These are phyloP conservation scores for Nadsonia commutata DNA, from an alignment of 1,139 yeast species.

Conservation along the genomic window DNA sequence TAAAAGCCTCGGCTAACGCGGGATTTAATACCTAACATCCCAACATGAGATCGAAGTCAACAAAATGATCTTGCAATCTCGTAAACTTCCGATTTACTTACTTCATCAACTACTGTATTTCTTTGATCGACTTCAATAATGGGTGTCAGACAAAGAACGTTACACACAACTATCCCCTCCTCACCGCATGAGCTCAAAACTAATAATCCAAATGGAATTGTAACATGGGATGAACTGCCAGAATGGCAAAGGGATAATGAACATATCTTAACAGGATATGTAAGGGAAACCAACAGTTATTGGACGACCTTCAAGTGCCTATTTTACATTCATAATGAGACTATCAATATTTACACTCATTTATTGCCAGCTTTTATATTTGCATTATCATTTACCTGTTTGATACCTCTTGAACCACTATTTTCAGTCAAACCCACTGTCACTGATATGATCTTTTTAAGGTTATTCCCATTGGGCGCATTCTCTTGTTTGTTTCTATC, in stretches of 20 bases:
- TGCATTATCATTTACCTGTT: constrained; percentile 8
- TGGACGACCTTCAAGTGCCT: constrained; percentile 39
- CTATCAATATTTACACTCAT: constrained; percentile 72
- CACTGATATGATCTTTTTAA: constrained; percentile 30
- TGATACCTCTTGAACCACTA: constrained; percentile 29
- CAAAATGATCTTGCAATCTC: no score
- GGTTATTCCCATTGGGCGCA: constrained; percentile 28
- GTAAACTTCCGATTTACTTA: no score
- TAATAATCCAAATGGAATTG: constrained; percentile 21
- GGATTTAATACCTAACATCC: no score
- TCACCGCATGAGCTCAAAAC: no score
- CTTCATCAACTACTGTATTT: no score
- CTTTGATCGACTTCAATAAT: no score
- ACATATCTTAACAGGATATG: constrained; percentile 59
- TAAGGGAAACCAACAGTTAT: constrained; percentile 49
- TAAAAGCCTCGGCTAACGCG: no score
- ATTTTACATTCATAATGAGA: constrained; percentile 65
- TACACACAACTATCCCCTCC: no score
- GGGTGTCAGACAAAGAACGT: not conserved
- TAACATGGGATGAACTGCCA: constrained; percentile 40
- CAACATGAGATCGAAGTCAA: no score
- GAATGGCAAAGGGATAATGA: constrained; percentile 85
- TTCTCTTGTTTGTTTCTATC: constrained; percentile 54
- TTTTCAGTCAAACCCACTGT: constrained; percentile 31
- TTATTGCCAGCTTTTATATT: constrained; percentile 44